phyloP scores from a whole-genome alignment of 1,284 basidiomycete genomes.

The Cutaneotrichosporon sp. region DNA sequence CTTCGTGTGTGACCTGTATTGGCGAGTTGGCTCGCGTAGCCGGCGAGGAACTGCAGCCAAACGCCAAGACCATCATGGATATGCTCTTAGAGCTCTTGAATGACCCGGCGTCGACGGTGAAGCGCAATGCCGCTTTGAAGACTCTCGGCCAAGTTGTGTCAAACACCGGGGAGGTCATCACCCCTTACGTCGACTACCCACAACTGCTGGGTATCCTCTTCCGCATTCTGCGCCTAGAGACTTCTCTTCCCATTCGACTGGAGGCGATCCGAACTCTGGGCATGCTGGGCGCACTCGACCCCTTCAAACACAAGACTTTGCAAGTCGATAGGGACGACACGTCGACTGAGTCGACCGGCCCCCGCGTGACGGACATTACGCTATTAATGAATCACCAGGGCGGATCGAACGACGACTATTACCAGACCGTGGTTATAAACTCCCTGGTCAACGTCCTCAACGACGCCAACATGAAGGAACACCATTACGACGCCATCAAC shows the following conservation, averaged over 20 bases:
- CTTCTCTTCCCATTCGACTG: conserved; percentile 66
- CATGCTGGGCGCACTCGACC: conserved; percentile 95
- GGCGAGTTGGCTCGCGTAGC: conserved; percentile 92
- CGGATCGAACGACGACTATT: conserved; percentile 84
- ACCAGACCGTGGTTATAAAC: conserved; percentile 92
- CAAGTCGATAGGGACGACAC: conserved; percentile 72
- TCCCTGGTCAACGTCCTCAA: conserved; percentile 82
- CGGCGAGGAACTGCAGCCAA: conserved; percentile 81
- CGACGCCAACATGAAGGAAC: conserved; percentile 75
- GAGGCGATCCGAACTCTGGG: conserved; percentile 92
- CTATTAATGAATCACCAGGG: conserved; percentile 55
- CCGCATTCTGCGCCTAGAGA: conserved; percentile 80
- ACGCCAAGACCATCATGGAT: conserved; percentile 81
- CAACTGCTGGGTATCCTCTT: conserved; percentile 82
- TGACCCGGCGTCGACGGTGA: conserved; percentile 67
- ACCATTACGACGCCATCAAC: conserved; percentile 92
- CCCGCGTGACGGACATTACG: conserved; percentile 55
- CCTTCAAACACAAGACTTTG: conserved; percentile 83
- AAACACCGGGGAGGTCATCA: conserved; percentile 90
- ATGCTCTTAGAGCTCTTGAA: conserved; percentile 83
- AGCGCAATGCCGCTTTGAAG: conserved; percentile 89
- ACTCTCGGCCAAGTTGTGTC: conserved; percentile 94
- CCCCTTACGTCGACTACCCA: conserved; percentile 86
- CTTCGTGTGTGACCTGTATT: conserved; percentile 88
- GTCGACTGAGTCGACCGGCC: conserved; percentile 50